phyloP scores from a whole-genome alignment of 2,329 filamentous ascomycete genomes.

The Botrytis fragariae region DNA sequence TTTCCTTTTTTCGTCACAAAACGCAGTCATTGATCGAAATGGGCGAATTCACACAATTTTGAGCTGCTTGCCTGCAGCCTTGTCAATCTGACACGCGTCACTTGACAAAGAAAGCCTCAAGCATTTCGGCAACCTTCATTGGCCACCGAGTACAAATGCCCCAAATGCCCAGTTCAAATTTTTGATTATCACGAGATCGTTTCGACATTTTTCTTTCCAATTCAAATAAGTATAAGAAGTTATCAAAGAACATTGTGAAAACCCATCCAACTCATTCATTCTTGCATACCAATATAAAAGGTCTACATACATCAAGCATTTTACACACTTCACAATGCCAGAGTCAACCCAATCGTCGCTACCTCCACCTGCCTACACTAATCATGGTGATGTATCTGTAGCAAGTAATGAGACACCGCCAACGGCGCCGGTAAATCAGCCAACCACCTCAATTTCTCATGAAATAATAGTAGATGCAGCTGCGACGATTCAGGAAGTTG shows the following conservation, averaged over 20 bases:
- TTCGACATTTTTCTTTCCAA: neutral
- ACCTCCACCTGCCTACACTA: conserved; percentile 5
- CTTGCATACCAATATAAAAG: neutral
- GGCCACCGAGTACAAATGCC: neutral
- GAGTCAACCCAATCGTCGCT: neutral
- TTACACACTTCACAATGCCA: neutral
- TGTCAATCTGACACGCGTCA: neutral
- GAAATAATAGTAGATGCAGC: neutral
- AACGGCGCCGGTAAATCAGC: neutral
- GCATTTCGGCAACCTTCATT: neutral
- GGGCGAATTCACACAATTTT: neutral
- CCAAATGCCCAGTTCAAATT: neutral
- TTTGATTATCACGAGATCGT: neutral
- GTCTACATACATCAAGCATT: neutral
- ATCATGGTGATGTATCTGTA: neutral
- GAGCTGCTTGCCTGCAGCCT: neutral
- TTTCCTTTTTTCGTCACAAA: neutral
- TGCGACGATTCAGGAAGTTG: neutral
- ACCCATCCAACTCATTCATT: neutral
- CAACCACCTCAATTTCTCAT: neutral
- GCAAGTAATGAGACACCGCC: neutral
- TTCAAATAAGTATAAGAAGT: neutral
- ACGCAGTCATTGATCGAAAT: neutral
- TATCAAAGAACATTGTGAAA: neutral
- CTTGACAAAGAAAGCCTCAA: too few species aligned